Conservation (phyloP, 164 flowering plant species). For the Chimonanthus salicifolius region DNA sequence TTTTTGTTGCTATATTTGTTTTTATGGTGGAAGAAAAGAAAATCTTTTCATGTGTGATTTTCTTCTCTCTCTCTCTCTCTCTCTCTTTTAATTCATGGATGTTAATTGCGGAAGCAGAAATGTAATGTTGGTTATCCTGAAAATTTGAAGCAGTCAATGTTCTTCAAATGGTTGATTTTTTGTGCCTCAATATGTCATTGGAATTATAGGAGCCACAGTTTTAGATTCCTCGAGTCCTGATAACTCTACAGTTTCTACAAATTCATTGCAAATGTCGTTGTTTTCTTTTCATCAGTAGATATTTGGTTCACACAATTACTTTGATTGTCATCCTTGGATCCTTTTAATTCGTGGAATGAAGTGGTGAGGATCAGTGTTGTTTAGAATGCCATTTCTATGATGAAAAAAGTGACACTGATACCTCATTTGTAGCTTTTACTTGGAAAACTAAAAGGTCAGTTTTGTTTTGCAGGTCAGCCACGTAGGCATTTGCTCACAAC, state of each 20-base stretch:
- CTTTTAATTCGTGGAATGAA: background rate
- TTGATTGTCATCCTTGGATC: background rate
- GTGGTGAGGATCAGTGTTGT: background rate
- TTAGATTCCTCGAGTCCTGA: background rate
- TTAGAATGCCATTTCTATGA: background rate
- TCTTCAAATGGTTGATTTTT: background rate
- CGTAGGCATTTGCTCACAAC: constrained; percentile 96
- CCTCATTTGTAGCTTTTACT: background rate
- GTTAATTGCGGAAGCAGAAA: too few species aligned
- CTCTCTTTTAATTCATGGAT: too few species aligned
- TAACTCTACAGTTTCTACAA: background rate
- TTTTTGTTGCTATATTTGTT: background rate
- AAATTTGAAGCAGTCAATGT: background rate
- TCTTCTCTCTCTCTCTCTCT: background rate
- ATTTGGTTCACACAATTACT: background rate
- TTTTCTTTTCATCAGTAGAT: background rate
- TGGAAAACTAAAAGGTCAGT: background rate
- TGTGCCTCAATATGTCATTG: background rate
- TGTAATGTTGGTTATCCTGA: background rate
- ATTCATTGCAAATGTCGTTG: background rate
- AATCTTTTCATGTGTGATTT: background rate
- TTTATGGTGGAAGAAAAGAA: too few species aligned
- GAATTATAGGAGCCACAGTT: background rate
- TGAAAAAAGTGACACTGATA: too few species aligned
- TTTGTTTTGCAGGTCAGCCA: constrained; percentile 73